Percentiles rank a stretch among this genome's conserved stretches.
Conservation (phyloP, 441 rosid species). For the Bocquillonia castaneifolia region DNA sequence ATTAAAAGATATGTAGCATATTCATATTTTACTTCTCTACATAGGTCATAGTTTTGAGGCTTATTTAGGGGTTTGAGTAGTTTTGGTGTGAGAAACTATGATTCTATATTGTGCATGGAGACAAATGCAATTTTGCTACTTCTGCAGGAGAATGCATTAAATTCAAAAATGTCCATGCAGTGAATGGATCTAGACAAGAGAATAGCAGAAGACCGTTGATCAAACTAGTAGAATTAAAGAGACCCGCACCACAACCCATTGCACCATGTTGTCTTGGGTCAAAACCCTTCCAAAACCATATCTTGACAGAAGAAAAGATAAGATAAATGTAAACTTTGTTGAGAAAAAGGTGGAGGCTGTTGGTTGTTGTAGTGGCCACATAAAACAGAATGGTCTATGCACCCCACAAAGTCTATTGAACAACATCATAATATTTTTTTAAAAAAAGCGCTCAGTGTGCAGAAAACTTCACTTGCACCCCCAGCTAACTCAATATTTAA, state of each 20-base stretch:
- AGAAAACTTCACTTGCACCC: not conserved
- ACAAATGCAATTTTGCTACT: slow-evolving; percentile 2
- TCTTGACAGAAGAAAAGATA: not conserved
- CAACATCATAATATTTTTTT: not conserved
- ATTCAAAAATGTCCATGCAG: not conserved
- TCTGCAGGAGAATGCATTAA: slow-evolving; percentile 2
- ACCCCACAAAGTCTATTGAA: not conserved
- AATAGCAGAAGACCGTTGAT: not conserved
- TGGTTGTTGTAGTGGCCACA: not conserved
- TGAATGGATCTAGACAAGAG: slow-evolving; percentile 3
- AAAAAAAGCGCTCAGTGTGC: not conserved
- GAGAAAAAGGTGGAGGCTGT: not conserved
- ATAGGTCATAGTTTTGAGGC: not conserved
- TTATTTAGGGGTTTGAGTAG: not conserved
- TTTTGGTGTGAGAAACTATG: not conserved
- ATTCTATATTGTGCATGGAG: not conserved
- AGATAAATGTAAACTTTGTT: not conserved
- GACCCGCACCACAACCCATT: not conserved
- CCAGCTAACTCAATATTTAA: not conserved
- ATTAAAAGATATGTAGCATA: no score
- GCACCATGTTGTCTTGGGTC: not conserved
- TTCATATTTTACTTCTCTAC: no score
- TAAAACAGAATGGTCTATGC: no score
- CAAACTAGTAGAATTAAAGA: not conserved
- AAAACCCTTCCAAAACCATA: not conserved